Percentiles rank a stretch among this genome's conserved stretches.
Evolutionary conservation across 441 rosid species (phyloP).

Genomic region (Hura crepitans): DNA sequence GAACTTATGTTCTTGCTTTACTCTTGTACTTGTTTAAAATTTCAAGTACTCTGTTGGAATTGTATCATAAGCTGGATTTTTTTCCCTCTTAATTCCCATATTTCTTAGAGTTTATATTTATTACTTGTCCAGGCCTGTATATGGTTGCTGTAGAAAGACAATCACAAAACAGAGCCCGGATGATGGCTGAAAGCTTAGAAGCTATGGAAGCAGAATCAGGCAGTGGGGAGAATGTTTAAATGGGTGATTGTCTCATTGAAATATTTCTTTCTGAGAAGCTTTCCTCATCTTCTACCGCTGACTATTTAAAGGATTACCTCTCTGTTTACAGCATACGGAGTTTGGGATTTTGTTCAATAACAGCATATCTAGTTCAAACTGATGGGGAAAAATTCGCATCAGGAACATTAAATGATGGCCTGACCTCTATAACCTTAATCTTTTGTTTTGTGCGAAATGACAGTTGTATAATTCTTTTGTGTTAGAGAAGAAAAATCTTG

Average conservation of each 20-base stretch:
- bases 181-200: conserved; percentile 59
- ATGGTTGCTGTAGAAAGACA: conserved; percentile 86
- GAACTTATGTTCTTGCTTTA: background rate
- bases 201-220: conserved; percentile 49
- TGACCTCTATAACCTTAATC: too few species aligned
- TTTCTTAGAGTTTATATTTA: conserved; percentile 1
- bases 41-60: background rate
- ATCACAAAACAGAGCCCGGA: conserved; percentile 57
- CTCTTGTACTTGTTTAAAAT: background rate
- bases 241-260: conserved; percentile 10
- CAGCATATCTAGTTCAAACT: background rate
- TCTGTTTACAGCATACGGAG: conserved; percentile 9
- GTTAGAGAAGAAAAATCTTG: too few species aligned
- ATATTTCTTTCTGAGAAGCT: conserved; percentile 4
- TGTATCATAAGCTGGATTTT: background rate
- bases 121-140: conserved; percentile 51
- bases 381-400: background rate
- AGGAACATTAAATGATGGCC: background rate
- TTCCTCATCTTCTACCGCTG: background rate
- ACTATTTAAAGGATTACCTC: background rate
- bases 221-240: conserved; percentile 42
- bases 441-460: too few species aligned
- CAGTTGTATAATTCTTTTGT: too few species aligned
- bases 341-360: background rate
- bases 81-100: background rate